Base-by-base conservation (phyloP, 2,329 filamentous ascomycete species). In the Calonectria honghensis region DNA sequence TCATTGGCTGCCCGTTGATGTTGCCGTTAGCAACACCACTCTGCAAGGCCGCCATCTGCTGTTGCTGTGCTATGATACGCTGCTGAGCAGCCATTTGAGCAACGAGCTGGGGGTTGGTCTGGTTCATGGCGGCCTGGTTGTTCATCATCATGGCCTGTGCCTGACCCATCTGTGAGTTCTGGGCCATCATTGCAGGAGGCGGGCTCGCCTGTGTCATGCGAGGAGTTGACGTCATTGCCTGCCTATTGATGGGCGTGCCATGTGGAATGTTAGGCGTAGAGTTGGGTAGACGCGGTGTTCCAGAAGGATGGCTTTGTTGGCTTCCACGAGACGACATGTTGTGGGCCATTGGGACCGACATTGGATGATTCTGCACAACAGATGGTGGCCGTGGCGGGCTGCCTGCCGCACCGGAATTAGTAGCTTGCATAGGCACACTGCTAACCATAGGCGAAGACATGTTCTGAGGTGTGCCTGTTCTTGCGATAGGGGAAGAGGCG, bases 341-440 rank as follows among this genome's bases (percentile, higher is more conserved):
- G 78, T 91, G 89, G 0, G 91, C 85, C 89, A 92, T 92, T 5
- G 91, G 89, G 0, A 88, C 91, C 9, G 88, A 87, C 88, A 92
- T 92, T 0, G 89, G 87, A 2, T 85, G 89, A 68, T 89, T 90
- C 75, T 93, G 92, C 4, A 92, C 91, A 6, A 92, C 92, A 20
- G 93, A 94, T 0, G 92, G 86, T 20, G 93, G 92, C 57, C 93
- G 88, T 24, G 92, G 87, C 32, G 93, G 93, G 79, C 93, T 95
- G 67, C 88, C 91, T 27, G 92, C 92, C 88, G 94, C 93, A 78
- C 89, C 93, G 1, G 93, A 94, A 64, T 90, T 91, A 35, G 91
- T 92, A 45, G 89, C 88, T 75, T 93, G 91, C 92, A 94, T 94
- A 0, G 91, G 86, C 32, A 90, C 90, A 45, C 89, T 89, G 54